These are phyloP conservation scores for Tricholomella constricta DNA, from an alignment of 768 basidiomycete genomes.

Conservation along the genomic window DNA sequence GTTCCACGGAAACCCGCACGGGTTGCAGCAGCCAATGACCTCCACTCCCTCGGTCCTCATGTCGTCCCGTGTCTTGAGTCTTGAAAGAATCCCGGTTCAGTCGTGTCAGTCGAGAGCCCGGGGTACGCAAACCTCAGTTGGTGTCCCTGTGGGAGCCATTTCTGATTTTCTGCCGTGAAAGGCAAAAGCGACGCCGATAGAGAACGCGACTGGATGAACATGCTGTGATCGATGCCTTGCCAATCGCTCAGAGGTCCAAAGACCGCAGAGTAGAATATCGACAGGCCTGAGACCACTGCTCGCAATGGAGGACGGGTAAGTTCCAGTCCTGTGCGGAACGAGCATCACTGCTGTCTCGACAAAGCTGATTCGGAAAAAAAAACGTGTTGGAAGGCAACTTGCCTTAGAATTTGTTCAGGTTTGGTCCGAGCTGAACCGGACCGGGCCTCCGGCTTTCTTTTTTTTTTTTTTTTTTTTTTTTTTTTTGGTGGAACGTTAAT, in stretches of 20 bases:
- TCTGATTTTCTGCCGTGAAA: neutral
- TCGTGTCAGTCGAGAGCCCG: neutral
- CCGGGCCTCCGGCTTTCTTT: too few relatives aligned
- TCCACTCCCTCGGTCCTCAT: neutral
- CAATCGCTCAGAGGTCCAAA: too few relatives aligned
- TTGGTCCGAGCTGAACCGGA: too few relatives aligned
- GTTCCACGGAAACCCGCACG: neutral
- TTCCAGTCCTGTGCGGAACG: constrained; percentile 2
- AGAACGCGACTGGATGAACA: neutral
- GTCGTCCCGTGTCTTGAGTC: neutral
- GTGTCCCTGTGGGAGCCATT: neutral
- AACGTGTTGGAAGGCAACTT: too few relatives aligned
- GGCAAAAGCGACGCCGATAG: neutral
- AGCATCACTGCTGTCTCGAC: constrained; percentile 5
- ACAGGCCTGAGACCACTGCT: neutral
- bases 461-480: too few relatives aligned
- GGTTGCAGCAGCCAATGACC: neutral
- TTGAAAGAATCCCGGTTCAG: neutral
- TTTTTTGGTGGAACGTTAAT: too few relatives aligned
- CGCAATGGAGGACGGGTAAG: neutral
- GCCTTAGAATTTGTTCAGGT: too few relatives aligned
- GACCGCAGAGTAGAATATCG: neutral
- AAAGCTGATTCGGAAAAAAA: neutral
- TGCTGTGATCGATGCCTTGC: neutral
- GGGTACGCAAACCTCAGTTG: neutral